These are phyloP conservation scores for Macrolepiota dolichaula DNA, from an alignment of 768 basidiomycete species.

Conservation along the genomic window DNA sequence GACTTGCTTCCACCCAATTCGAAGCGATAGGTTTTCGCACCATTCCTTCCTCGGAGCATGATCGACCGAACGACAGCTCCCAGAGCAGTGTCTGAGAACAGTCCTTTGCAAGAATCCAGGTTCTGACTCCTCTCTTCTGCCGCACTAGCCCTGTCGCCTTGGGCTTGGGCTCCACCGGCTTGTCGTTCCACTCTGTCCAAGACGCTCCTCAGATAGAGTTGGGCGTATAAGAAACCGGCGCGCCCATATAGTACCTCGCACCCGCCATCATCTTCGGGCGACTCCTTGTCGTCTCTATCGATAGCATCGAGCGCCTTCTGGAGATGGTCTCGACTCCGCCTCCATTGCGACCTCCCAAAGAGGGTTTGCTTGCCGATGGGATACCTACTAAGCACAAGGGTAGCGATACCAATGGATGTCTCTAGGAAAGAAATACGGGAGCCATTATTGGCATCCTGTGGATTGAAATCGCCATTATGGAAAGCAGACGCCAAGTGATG, in stretches of 20 bases:
- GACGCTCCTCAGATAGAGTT: constrained; percentile 39
- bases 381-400: constrained; percentile 29
- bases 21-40: constrained; percentile 29
- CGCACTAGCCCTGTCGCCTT: background rate
- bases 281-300: constrained; percentile 8
- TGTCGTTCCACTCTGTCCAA: background rate
- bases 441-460: constrained; percentile 10
- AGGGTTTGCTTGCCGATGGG: background rate
- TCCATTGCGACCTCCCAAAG: background rate
- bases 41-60: constrained; percentile 38
- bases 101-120: constrained; percentile 16
- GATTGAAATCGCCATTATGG: constrained; percentile 13
- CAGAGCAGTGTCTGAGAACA: constrained; percentile 34
- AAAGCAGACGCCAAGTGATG: constrained; percentile 19
- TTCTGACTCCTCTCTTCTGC: constrained; percentile 2
- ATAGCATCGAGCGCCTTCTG: constrained; percentile 6
- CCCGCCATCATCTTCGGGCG: constrained; percentile 35
- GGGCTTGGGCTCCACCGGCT: background rate
- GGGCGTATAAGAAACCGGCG: constrained; percentile 52
- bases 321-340: background rate
- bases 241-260: constrained; percentile 61
- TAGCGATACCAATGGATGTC: constrained; percentile 34
- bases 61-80: constrained; percentile 40
- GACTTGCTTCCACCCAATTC: constrained; percentile 21
- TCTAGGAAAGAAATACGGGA: constrained; percentile 34